These are phyloP conservation scores for Saccharomycopsis olivae DNA, from an alignment of 805 yeast species.

Conservation along the genomic window DNA sequence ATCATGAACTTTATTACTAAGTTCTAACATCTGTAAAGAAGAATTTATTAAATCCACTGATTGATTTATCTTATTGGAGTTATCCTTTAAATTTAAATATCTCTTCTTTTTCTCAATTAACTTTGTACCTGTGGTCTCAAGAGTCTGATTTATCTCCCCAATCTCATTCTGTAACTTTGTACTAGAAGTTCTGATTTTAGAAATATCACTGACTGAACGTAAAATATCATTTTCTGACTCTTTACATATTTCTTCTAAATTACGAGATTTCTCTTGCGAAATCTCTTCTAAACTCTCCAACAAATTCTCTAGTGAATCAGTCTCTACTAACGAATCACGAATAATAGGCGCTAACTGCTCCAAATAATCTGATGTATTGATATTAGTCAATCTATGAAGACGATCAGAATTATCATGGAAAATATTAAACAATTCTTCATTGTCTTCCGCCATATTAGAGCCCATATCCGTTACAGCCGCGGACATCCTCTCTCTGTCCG, in stretches of 20 bases:
- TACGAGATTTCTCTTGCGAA: conserved; percentile 50
- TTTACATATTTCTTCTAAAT: conserved; percentile 52
- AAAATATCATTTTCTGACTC: conserved; percentile 46
- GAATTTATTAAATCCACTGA: conserved; percentile 58
- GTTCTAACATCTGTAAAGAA: conserved; percentile 73
- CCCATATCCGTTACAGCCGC: no score
- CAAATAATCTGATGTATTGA: conserved; percentile 39
- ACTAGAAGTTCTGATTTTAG: conserved; percentile 48
- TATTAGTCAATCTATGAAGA: conserved; percentile 12
- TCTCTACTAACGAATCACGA: conserved; percentile 45
- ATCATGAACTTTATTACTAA: conserved; percentile 78
- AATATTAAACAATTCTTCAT: conserved; percentile 15
- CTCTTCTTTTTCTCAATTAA: conserved; percentile 52
- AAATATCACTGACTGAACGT: conserved; percentile 51
- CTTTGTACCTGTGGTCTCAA: conserved; percentile 56
- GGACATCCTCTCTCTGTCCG: no score
- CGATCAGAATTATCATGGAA: conserved; percentile 15
- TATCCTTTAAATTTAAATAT: conserved; percentile 50
- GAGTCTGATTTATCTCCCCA: conserved; percentile 40
- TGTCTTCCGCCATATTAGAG: conserved; percentile 6
- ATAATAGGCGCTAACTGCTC: conserved; percentile 75
- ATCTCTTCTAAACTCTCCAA: conserved; percentile 44
- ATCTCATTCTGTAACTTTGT: conserved; percentile 46
- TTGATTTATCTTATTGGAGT: conserved; percentile 57
- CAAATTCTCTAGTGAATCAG: conserved; percentile 38